Evolutionary conservation across 768 basidiomycete genomes (phyloP), one percentile per base, ranked within the genome.

Genomic region (Mrakia frigida): DNA sequence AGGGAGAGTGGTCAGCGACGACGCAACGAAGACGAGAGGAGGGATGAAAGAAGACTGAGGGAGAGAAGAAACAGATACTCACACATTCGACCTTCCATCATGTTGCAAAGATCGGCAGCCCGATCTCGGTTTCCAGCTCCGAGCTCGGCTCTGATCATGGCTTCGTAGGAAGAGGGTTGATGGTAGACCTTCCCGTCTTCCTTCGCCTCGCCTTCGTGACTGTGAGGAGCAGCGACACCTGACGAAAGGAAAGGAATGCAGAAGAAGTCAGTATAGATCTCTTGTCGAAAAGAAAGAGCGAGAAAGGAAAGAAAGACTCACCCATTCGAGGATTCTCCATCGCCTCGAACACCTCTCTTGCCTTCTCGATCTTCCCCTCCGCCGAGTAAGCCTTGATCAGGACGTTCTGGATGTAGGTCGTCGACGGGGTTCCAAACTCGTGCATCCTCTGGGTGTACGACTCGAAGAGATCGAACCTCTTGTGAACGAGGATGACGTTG

Each of bases 341-440:
- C 13, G 86, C 83, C 82, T 94, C 92, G 83, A 99, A 99, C 74
- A 95, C 84, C 46, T 82, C 83, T 52, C 95, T 86, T 1, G 96
- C 90, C 74, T 88, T 85, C 23, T 88, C 89, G 73, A 98, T 85
- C 59, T 90, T 85, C 25, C 90, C 90, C 1, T 86, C 87, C 37
- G 89, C 87, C 0, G 94, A 87, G 80, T 89, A 89, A 0, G 89
- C 90, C 81, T 88, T 88, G 84, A 94, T 92, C 80, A 93, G 84
- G 75, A 90, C 86, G 85, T 98, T 98, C 37, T 91, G 91, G 79
- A 98, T 92, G 83, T 99, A 99, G 9, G 96, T 94, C 2, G 95
- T 98, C 88, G 94, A 90, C 80, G 91, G 91, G 11, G 94, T 88
- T 43, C 89, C 88, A 9, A 87, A 85, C 1, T 83, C 80, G 33